These are phyloP conservation scores for Globisporangium radiosum DNA, from an alignment of 352 stramenopile species.

Conservation along the genomic window DNA sequence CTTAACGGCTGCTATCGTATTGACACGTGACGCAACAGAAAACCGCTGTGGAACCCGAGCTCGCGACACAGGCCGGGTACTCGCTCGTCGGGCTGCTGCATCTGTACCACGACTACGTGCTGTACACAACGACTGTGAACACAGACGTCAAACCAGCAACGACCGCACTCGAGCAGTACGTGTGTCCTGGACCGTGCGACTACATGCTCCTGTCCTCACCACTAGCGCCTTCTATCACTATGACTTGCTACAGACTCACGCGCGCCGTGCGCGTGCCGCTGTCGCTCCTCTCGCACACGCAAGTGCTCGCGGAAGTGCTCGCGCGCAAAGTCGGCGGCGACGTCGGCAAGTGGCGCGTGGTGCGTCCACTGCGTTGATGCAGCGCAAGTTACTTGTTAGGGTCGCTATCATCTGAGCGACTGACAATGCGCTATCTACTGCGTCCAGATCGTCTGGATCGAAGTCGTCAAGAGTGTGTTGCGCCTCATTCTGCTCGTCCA, in stretches of 20 bases:
- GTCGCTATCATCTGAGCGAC: background rate
- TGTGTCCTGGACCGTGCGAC: background rate
- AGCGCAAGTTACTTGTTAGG: no score
- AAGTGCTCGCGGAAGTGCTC: constrained; percentile 76
- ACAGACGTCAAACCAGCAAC: constrained; percentile 10
- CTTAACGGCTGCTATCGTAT: no score
- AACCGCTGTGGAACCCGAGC: constrained; percentile 46
- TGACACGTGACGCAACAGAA: constrained; percentile 23
- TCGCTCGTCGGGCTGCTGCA: constrained; percentile 68
- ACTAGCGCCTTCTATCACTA: no score
- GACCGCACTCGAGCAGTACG: constrained; percentile 22
- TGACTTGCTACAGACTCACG: constrained; percentile 28
- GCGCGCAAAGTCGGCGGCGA: constrained; percentile 63
- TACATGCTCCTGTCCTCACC: background rate
- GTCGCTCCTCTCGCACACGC: constrained; percentile 70
- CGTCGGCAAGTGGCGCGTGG: constrained; percentile 63
- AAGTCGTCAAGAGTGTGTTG: constrained; percentile 65
- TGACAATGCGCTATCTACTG: background rate
- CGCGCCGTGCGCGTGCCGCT: constrained; percentile 58
- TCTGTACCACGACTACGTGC: constrained; percentile 78
- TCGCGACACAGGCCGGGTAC: constrained; percentile 73
- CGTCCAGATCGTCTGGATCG: constrained; percentile 65
- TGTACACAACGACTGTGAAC: constrained; percentile 47
- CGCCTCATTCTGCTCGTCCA: constrained; percentile 62
- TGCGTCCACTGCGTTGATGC: constrained; percentile 12